phyloP scores from a whole-genome alignment of 495 filamentous ascomycete genomes.

The Talaromyces nanjingensis region DNA sequence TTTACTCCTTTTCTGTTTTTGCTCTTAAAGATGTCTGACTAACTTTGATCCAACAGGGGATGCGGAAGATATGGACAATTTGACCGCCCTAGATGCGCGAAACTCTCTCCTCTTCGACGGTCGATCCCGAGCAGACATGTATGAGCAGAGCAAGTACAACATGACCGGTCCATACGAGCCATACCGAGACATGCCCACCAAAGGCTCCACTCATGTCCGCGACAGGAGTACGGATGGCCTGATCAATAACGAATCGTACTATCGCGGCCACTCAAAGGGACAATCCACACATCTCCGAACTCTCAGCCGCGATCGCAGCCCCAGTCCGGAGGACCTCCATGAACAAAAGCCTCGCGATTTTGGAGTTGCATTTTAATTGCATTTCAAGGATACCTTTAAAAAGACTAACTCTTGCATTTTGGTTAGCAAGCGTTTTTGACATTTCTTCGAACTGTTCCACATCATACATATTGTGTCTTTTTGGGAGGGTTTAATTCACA shows the following conservation, averaged over 20 bases:
- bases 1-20: conserved; percentile 16
- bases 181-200: conserved; percentile 29
- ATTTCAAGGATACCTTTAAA: neutral
- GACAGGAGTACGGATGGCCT: conserved; percentile 35
- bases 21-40: neutral
- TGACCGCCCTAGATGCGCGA: conserved; percentile 84
- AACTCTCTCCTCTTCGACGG: conserved; percentile 76
- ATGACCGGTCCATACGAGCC: conserved; percentile 36
- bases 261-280: neutral
- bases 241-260: conserved; percentile 25
- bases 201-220: conserved; percentile 17
- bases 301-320: conserved; percentile 5
- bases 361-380: conserved; percentile 2
- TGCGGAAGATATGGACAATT: conserved; percentile 71
- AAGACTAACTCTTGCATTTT: conserved; percentile 6
- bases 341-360: conserved; percentile 4
- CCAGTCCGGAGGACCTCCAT: conserved; percentile 4
- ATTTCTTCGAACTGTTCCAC: neutral
- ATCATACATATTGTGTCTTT: neutral
- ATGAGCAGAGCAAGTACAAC: conserved; percentile 44
- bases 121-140: conserved; percentile 22
- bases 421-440: conserved; percentile 1
- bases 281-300: neutral
- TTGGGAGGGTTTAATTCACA: neutral
- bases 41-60: conserved; percentile 52